phyloP scores from a whole-genome alignment of 139 green algal genomes.

The Chlamydomonas schloesseri region DNA sequence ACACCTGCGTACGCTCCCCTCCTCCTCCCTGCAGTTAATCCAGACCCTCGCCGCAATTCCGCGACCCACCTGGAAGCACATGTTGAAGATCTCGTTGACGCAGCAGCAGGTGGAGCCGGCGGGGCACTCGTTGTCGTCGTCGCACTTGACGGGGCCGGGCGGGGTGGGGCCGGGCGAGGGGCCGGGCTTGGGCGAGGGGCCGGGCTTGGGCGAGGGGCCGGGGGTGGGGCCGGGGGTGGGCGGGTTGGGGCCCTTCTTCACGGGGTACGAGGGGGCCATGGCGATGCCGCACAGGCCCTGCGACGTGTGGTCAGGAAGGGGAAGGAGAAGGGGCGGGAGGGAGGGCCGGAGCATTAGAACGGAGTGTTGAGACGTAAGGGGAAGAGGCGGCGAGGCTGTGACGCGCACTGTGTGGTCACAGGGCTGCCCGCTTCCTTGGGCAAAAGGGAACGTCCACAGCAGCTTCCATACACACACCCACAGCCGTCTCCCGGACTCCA shows the following conservation, averaged over 20 bases:
- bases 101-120: slow-evolving; percentile 92
- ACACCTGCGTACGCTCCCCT: too few relatives aligned
- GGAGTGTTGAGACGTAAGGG: too few relatives aligned
- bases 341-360: too few relatives aligned
- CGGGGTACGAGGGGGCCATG: slow-evolving; percentile 91
- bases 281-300: slow-evolving; percentile 93
- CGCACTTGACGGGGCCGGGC: slow-evolving; percentile 75
- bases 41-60: too few relatives aligned
- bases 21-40: too few relatives aligned
- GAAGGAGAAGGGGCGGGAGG: too few relatives aligned
- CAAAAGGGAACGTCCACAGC: too few relatives aligned
- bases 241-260: slow-evolving; percentile 82
- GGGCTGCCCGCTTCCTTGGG: too few relatives aligned
- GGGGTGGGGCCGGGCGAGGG: slow-evolving; percentile 35
- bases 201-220: slow-evolving; percentile 36
- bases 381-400: too few relatives aligned
- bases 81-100: slow-evolving; percentile 72
- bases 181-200: slow-evolving; percentile 28
- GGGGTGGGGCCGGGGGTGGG: slow-evolving; percentile 49
- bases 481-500: too few relatives aligned
- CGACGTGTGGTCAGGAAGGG: background rate
- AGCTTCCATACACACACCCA: too few relatives aligned
- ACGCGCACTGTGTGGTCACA: too few relatives aligned
- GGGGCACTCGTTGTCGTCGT: slow-evolving; percentile 61
- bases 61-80: slow-evolving; percentile 73